These are phyloP conservation scores for Mariannaea elegans DNA, from an alignment of 2,329 filamentous ascomycete species.

Conservation along the genomic window DNA sequence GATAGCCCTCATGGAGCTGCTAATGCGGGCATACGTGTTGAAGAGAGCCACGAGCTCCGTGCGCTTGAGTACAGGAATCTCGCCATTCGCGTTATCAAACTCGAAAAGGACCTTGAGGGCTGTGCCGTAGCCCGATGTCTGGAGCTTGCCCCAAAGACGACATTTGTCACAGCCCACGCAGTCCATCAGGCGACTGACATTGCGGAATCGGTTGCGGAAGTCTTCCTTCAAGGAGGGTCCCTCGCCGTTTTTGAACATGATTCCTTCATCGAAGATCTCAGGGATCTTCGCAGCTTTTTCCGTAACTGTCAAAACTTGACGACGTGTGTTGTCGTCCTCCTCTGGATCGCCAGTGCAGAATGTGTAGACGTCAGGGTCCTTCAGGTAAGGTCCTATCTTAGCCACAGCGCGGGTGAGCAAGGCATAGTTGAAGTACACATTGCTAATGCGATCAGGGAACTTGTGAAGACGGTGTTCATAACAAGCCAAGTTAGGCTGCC, in stretches of 20 bases:
- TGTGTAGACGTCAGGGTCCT: constrained; percentile 71
- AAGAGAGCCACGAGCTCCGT: constrained; percentile 94
- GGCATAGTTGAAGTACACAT: constrained; percentile 99
- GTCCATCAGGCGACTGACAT: constrained; percentile 97
- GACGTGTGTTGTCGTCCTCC: constrained; percentile 82
- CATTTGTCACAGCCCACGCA: constrained; percentile 99
- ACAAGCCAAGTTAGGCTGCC: constrained; percentile 90
- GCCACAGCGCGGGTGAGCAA: constrained; percentile 90
- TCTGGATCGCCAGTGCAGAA: constrained; percentile 88
- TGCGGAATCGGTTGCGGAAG: constrained; percentile 96
- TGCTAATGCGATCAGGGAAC: constrained; percentile 90
- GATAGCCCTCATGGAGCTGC: constrained; percentile 79
- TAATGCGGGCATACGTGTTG: constrained; percentile 91
- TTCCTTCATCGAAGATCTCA: constrained; percentile 90
- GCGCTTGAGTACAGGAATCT: constrained; percentile 77
- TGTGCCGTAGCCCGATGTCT: constrained; percentile 93
- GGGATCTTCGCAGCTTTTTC: constrained; percentile 73
- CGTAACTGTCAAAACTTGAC: constrained; percentile 82
- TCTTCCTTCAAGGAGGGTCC: constrained; percentile 89
- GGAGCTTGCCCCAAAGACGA: constrained; percentile 95
- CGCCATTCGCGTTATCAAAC: constrained; percentile 75
- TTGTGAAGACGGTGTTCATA: constrained; percentile 87
- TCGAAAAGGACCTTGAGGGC: constrained; percentile 97
- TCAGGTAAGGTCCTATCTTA: constrained; percentile 85
- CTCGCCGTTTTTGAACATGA: constrained; percentile 89